Evolutionary conservation across 2,329 filamentous ascomycete species (phyloP).

Genomic region (Trichoderma pleuroti): DNA sequence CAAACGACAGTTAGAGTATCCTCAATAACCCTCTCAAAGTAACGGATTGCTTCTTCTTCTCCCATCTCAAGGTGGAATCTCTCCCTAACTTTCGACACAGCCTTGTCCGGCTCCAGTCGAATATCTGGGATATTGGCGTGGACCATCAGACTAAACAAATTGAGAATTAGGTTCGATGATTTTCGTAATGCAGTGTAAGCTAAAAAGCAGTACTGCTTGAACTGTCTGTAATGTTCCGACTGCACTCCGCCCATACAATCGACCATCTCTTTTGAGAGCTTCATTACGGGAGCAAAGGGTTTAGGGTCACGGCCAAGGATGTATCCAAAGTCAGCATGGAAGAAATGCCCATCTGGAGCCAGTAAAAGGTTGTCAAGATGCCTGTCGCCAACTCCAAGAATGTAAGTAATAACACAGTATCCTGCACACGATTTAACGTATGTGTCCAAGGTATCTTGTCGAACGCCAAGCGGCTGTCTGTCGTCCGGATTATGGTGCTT

Average conservation of each 20-base stretch:
- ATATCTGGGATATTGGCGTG: slow-evolving; percentile 97
- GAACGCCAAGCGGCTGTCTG: slow-evolving; percentile 74
- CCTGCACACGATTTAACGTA: slow-evolving; percentile 95
- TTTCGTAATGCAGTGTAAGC: slow-evolving; percentile 90
- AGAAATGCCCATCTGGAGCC: slow-evolving; percentile 87
- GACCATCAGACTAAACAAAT: slow-evolving; percentile 94
- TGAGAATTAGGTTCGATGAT: slow-evolving; percentile 84
- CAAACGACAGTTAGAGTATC: slow-evolving; percentile 85
- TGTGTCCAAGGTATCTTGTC: slow-evolving; percentile 89
- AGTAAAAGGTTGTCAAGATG: slow-evolving; percentile 94
- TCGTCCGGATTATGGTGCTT: slow-evolving; percentile 87
- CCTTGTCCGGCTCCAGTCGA: slow-evolving; percentile 85
- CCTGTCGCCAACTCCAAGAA: slow-evolving; percentile 91
- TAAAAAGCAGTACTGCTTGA: slow-evolving; percentile 94
- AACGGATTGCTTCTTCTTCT: slow-evolving; percentile 86
- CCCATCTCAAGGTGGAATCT: slow-evolving; percentile 86
- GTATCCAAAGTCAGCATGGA: slow-evolving; percentile 97
- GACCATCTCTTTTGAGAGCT: slow-evolving; percentile 96
- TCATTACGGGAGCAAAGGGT: slow-evolving; percentile 95
- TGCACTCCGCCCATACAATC: slow-evolving; percentile 91
- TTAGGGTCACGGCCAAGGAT: slow-evolving; percentile 97
- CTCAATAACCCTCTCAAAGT: slow-evolving; percentile 86
- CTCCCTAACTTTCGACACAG: slow-evolving; percentile 91
- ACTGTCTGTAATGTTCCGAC: slow-evolving; percentile 78
- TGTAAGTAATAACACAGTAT: slow-evolving; percentile 98